A percentile compares a stretch with the other conserved stretches of the same genome.
phyloP scores from a whole-genome alignment of 1,284 basidiomycete genomes.

The Leccinum solheimii region DNA sequence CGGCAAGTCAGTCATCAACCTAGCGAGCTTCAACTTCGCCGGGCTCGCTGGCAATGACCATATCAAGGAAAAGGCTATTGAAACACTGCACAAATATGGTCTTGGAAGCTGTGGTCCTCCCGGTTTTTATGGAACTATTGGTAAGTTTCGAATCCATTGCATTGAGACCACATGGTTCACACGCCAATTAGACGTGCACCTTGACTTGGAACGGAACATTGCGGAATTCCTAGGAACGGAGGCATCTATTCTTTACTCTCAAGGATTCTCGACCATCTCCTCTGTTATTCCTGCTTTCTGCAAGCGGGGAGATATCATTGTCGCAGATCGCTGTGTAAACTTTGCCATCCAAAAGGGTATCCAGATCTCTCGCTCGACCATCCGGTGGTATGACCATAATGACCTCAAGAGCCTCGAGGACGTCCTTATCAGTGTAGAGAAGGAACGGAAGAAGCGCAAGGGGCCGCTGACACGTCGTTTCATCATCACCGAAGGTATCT shows the following conservation, averaged over 20 bases:
- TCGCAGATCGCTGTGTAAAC: conserved; percentile 94
- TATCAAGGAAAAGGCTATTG: conserved; percentile 85
- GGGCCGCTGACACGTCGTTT: conserved; percentile 87
- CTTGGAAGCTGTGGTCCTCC: conserved; percentile 96
- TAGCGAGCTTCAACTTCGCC: conserved; percentile 92
- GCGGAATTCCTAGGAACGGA: conserved; percentile 91
- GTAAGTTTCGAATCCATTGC: conserved; percentile 46
- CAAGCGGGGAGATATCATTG: conserved; percentile 97
- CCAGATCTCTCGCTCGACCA: conserved; percentile 89
- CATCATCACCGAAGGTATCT: conserved; percentile 97
- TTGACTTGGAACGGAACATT: conserved; percentile 85
- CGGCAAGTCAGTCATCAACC: conserved; percentile 83
- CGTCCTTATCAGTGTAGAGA: conserved; percentile 80
- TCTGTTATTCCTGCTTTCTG: conserved; percentile 97
- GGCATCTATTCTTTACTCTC: conserved; percentile 90
- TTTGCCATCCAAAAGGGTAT: conserved; percentile 98
- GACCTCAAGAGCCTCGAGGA: conserved; percentile 90
- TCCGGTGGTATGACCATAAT: conserved; percentile 97
- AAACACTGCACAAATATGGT: conserved; percentile 89
- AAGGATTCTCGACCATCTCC: conserved; percentile 89
- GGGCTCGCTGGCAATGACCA: conserved; percentile 87
- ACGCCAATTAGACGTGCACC: conserved; percentile 76
- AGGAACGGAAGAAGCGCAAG: conserved; percentile 84
- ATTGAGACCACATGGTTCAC: conserved; percentile 3
- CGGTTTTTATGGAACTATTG: conserved; percentile 96